Conservation (phyloP, 1,284 basidiomycete species). For the Grifola frondosa region DNA sequence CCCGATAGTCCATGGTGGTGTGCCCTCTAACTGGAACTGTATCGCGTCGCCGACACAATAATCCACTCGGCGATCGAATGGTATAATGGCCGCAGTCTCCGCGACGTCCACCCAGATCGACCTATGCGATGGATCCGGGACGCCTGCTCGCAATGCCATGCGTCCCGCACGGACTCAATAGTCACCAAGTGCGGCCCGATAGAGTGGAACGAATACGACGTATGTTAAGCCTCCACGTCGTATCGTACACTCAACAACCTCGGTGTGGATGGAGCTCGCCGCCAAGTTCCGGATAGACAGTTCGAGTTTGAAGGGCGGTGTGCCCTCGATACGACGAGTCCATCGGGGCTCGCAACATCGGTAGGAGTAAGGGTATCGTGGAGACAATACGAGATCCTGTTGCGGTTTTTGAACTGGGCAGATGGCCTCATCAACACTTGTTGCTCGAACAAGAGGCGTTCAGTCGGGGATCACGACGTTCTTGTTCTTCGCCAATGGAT, state of each 20-base stretch:
- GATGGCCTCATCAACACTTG: conserved; percentile 76
- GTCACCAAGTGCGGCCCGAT: conserved; percentile 80
- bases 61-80: conserved; percentile 76
- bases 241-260: conserved; percentile 58
- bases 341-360: conserved; percentile 54
- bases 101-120: conserved; percentile 86
- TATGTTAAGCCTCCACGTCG: conserved; percentile 75
- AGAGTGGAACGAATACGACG: conserved; percentile 72
- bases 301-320: conserved; percentile 84
- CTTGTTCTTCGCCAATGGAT: conserved; percentile 68
- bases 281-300: conserved; percentile 77
- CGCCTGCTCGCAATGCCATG: conserved; percentile 76
- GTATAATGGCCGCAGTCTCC: conserved; percentile 90
- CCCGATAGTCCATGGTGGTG: conserved; percentile 93
- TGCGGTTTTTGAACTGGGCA: conserved; percentile 69
- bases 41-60: conserved; percentile 90
- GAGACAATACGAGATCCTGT: conserved; percentile 75
- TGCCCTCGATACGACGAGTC: conserved; percentile 68
- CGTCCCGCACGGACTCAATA: conserved; percentile 75
- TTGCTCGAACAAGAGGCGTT: conserved; percentile 79
- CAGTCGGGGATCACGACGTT: conserved; percentile 59
- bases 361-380: conserved; percentile 62
- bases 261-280: conserved; percentile 59
- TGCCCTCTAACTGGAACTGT: conserved; percentile 93
- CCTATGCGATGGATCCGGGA: conserved; percentile 61